Evolutionary conservation across 2,329 filamentous ascomycete genomes (phyloP), one percentile per base, ranked within the genome.

Genomic region (Aspergillus sp.): DNA sequence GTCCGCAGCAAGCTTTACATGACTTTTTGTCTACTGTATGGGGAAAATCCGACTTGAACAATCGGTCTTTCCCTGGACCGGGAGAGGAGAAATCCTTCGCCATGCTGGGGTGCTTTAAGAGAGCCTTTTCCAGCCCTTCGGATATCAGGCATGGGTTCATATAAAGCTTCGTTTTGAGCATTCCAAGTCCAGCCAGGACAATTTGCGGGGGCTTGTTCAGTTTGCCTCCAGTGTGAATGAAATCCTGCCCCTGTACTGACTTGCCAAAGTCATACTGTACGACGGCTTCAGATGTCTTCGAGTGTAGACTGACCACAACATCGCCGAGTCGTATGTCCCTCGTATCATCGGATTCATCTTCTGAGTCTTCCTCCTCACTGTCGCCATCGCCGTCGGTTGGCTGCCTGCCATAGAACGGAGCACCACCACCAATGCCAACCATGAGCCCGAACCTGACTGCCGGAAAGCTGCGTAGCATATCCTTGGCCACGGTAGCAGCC

Each of bases 231-330:
- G 31, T 33, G 31, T 12, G 31, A 11, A 11, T 33, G 31, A 33
- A 33, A 33, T 5, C 8, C 1, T 12, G 6, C 31, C 12, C 39
- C 7, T 32, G 19, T 31, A 12, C 10, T 7, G n/a, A 19, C 32
- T 52, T 53, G n/a, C 56, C 51, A 42, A 56, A 53, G 50, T 57
- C 54, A 19, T 53, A 59, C 36, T 56, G 53, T n/a, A 57, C 47
- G 13, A 57, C 53, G 7, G 42, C 51, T 34, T 46, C 44, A 2
- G 37, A 33, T 0, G 37, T 27, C 10, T 51, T 50, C 6, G 44
- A 40, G 7, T 40, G 48, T 13, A 49, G n/a, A 12, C 51, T 47
- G n/a, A 57, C 37, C 3, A 47, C 42, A 10, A 49, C 35, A 39
- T 49, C 44, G 19, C 48, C 46, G 1, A 52, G 37, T n/a, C n/a